Evolutionary conservation across 148 eudicot species (phyloP).

Genomic region (Fagopyrum esculentum): DNA sequence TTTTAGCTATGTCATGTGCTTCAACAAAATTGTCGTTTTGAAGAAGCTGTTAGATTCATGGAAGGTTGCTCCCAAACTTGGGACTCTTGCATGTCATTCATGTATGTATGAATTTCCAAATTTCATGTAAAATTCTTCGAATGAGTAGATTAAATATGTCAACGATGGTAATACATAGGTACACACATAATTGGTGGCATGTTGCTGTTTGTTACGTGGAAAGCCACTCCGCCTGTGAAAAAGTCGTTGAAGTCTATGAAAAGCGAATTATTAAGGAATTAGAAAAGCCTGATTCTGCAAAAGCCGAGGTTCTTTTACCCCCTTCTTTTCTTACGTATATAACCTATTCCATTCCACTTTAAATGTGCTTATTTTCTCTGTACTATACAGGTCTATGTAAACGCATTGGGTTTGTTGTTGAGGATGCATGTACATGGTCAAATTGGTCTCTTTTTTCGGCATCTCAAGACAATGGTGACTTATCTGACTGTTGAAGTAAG

Average conservation of each 20-base stretch:
- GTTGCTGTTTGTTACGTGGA: slow-evolving; percentile 90
- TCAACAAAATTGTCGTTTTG: slow-evolving; percentile 65
- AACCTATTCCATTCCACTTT: slow-evolving; percentile 1
- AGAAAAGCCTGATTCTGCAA: slow-evolving; percentile 53
- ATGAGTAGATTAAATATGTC: background rate
- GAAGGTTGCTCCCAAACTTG: slow-evolving; percentile 62
- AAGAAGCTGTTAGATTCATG: slow-evolving; percentile 87
- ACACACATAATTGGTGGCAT: slow-evolving; percentile 98
- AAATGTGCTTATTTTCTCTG: slow-evolving; percentile 10
- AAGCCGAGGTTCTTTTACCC: slow-evolving; percentile 45
- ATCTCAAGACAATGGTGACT: slow-evolving; percentile 45
- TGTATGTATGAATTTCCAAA: slow-evolving; percentile 32
- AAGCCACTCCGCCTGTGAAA: slow-evolving; percentile 51
- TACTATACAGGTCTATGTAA: slow-evolving; percentile 56
- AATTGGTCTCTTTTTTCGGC: slow-evolving; percentile 37
- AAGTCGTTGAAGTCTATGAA: slow-evolving; percentile 71
- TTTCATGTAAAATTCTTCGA: background rate
- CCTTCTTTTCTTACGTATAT: slow-evolving; percentile 4
- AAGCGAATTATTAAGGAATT: slow-evolving; percentile 56
- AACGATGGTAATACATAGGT: slow-evolving; percentile 32
- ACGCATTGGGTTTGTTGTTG: slow-evolving; percentile 69
- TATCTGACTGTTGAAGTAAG: slow-evolving; percentile 62
- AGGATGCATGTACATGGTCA: slow-evolving; percentile 63
- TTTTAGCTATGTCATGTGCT: slow-evolving; percentile 84
- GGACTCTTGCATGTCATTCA: slow-evolving; percentile 59